Evolutionary conservation across 2,329 filamentous ascomycete genomes (phyloP).

Genomic region (Xylariaceae sp.): DNA sequence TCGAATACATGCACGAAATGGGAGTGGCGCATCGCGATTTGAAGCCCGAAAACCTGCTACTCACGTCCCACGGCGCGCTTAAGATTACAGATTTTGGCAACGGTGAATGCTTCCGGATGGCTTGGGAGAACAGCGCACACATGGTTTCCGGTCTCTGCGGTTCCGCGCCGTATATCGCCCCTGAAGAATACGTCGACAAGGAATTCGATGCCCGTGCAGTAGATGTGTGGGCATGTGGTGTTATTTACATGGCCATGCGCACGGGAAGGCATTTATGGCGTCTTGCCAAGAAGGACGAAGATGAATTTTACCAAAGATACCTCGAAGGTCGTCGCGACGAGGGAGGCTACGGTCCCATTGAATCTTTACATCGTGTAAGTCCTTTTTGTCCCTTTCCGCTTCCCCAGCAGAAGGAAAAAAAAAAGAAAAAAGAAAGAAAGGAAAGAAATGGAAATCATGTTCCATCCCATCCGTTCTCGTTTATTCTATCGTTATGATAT

Average conservation of each 20-base stretch:
- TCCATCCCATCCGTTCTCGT: background rate
- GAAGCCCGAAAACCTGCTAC: constrained; percentile 91
- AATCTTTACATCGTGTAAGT: constrained; percentile 88
- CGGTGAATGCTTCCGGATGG: constrained; percentile 98
- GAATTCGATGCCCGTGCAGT: constrained; percentile 98
- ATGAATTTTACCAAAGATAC: constrained; percentile 95
- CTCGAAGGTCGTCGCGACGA: constrained; percentile 89
- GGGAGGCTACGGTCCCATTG: constrained; percentile 92
- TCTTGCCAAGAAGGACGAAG: constrained; percentile 92
- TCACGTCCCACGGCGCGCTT: constrained; percentile 85
- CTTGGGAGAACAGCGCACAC: constrained; percentile 96
- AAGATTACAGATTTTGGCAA: constrained; percentile 99
- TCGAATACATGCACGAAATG: constrained; percentile 99
- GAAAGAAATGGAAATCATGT: background rate
- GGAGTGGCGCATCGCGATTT: constrained; percentile 94
- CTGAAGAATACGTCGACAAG: constrained; percentile 90
- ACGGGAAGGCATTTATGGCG: constrained; percentile 95
- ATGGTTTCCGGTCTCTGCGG: constrained; percentile 97
- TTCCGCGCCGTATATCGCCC: constrained; percentile 93
- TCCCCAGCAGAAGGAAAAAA: background rate
- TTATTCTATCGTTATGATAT: constrained; percentile 7
- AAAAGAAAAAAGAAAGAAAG: background rate
- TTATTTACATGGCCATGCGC: constrained; percentile 99
- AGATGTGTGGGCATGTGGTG: constrained; percentile 95
- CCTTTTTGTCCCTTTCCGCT: background rate